Base-by-base conservation (phyloP, 2,329 filamentous ascomycete species). In the Microthyrium microscopicum region DNA sequence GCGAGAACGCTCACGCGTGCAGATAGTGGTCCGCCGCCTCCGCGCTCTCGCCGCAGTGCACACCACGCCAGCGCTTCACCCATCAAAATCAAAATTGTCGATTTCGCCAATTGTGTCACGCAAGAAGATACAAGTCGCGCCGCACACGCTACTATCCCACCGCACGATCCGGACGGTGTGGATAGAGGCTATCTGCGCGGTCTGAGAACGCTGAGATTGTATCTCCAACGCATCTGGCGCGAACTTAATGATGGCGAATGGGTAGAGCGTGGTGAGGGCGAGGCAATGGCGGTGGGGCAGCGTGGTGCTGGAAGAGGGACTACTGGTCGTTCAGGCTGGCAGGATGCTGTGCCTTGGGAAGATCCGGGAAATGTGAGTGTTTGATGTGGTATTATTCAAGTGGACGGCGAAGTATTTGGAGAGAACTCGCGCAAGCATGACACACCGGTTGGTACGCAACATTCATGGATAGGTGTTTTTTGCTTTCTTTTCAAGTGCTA, bases 101-200 rank as follows among this genome's bases (percentile, higher is more conserved):
- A 98, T 55, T 98, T 98, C 59, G 89, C 89, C 41, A 98, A 98
- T 52, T 94, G 87, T 48, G 76, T 95, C 22, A 95, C 85, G 1
- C 80, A 82, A 4, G 78, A 89, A 42, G 84, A 93, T 46, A 9
- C 29, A 13, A 52, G 57, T 31, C 47, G 70, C 3, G 57, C 66
- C 1, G 56, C 73, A 8, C 63, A 71, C 38, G 57, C 63, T 2
- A 57, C 62, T 13, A 94, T 87, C 45, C 89, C 89, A 11, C 89
- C 89, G 4, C 68, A 72, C 38, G 72, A 91, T 48, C 81, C 82
- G 0, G 60, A 77, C 22, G 76, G 82, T 39, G 75, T 92, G 5
- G 89, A 98, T 44, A 70, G 75, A 19, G 89, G 89, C 1, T 98
- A 95, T 47, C 61, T 98, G 26, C 76, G 85, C 36, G 89, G 89